phyloP scores from a whole-genome alignment of 805 yeast species.

The Candida golubevii region DNA sequence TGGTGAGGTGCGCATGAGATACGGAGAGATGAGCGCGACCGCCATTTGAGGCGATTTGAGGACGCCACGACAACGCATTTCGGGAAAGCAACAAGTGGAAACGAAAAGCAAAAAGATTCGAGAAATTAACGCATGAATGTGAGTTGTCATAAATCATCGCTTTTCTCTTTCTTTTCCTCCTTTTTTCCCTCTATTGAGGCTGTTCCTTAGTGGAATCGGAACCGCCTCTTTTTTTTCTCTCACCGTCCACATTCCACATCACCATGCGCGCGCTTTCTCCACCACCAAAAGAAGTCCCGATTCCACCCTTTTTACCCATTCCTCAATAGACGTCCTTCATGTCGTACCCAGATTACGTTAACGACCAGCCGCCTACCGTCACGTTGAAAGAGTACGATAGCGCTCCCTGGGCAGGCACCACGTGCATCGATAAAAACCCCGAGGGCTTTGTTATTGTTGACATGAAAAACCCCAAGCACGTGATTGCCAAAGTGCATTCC shows the following conservation, averaged over 20 bases:
- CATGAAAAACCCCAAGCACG: constrained; percentile 39
- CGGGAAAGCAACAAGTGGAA: no score
- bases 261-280: no score
- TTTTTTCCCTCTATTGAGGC: no score
- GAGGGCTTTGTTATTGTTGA: constrained; percentile 40
- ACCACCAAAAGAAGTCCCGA: no score
- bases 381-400: constrained; percentile 43
- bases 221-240: no score
- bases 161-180: no score
- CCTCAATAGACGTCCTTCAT: neutral
- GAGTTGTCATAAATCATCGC: no score
- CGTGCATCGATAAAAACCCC: constrained; percentile 44
- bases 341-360: constrained; percentile 39
- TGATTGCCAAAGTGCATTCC: constrained; percentile 41
- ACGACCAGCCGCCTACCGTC: constrained; percentile 47
- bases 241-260: no score
- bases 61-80: constrained; percentile 1
- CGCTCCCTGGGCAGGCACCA: constrained; percentile 49
- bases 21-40: neutral
- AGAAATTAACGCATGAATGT: no score
- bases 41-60: no score
- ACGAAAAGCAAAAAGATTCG: no score
- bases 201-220: no score
- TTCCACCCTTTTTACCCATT: neutral
- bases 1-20: neutral